These are phyloP conservation scores for Leccinum aurantiacum DNA, from an alignment of 768 basidiomycete genomes.

Conservation along the genomic window DNA sequence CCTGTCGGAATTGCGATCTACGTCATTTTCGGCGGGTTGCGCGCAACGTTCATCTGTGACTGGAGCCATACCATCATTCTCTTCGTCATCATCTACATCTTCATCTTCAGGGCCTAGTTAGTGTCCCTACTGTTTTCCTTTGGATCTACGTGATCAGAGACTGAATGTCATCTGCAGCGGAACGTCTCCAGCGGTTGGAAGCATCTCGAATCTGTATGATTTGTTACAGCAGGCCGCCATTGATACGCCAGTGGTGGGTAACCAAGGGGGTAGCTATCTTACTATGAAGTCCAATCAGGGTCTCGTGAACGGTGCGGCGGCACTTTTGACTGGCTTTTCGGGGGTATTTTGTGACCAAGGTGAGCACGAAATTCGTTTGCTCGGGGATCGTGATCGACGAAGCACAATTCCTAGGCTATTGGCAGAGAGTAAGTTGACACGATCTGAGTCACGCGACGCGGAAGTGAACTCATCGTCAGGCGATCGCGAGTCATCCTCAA, in stretches of 20 bases:
- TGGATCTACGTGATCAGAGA: background rate
- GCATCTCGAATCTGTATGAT: slow-evolving; percentile 43
- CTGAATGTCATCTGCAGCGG: slow-evolving; percentile 26
- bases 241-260: slow-evolving; percentile 49
- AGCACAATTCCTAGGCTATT: slow-evolving; percentile 39
- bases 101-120: slow-evolving; percentile 35
- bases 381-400: background rate
- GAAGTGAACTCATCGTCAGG: slow-evolving; percentile 26
- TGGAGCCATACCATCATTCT: slow-evolving; percentile 48
- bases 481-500: slow-evolving; percentile 50
- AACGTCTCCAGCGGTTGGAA: slow-evolving; percentile 39
- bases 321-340: slow-evolving; percentile 41
- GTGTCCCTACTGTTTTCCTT: slow-evolving; percentile 3
- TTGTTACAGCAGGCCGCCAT: slow-evolving; percentile 46
- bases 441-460: background rate
- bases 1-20: slow-evolving; percentile 47
- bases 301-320: slow-evolving; percentile 42
- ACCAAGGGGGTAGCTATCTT: slow-evolving; percentile 50
- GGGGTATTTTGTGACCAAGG: slow-evolving; percentile 54
- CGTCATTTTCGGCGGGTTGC: slow-evolving; percentile 42
- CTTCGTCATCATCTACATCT: slow-evolving; percentile 40
- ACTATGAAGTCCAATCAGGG: slow-evolving; percentile 56
- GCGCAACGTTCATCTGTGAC: slow-evolving; percentile 46
- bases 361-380: slow-evolving; percentile 10
- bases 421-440: slow-evolving; percentile 43